Evolutionary conservation across 805 yeast species (phyloP), one percentile per base, ranked within the genome.

Genomic region (Kodamaea neixiangensis): DNA sequence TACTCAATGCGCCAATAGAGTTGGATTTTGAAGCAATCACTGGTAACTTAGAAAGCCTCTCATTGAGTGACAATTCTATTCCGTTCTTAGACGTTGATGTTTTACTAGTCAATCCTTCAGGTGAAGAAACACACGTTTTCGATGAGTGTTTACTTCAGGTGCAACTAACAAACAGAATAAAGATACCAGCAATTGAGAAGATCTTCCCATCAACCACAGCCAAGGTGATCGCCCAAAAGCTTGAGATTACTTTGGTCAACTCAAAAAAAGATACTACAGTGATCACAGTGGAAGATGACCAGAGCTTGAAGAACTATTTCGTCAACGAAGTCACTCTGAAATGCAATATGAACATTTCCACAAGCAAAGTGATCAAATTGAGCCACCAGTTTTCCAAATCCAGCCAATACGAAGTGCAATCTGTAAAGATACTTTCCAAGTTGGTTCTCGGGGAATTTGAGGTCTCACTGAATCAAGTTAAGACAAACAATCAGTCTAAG

Each of bases 141-240:
- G 54, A 51, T 5, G 49, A 48, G 10, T 51, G 54, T 14, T 15
- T 48, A 11, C 35, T 48, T 6, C 54, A 51, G 20, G 22, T 51
- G 17, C 13, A 13, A 15, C 7, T 47, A 6, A 15, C 22, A 7
- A 47, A 35, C 33, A 41, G 35, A 5, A 5, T 47, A 15, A 21
- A 44, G 29, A 10, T 40, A 5, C 20, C 15, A 3, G 18, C 20
- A 17, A 13, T 48, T 20, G 3, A 20, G 40, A 29, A 43, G 14
- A 38, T 13, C 25, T 44, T 48, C 20, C 34, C 44, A 19, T 14
- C 17, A 6, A n/a, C 14, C 2, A 34, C 19, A 6, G 15, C 31
- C 6, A 13, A 33, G 5, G 15, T 46, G 21, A 5, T 33, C 4
- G 22, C 41, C 21, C 21, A 47, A 9, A 18, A 39, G 18, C 11